A percentile compares a stretch with the other conserved stretches of the same genome.
phyloP scores from a whole-genome alignment of 495 filamentous ascomycete species.

The Neurospora cerealis region DNA sequence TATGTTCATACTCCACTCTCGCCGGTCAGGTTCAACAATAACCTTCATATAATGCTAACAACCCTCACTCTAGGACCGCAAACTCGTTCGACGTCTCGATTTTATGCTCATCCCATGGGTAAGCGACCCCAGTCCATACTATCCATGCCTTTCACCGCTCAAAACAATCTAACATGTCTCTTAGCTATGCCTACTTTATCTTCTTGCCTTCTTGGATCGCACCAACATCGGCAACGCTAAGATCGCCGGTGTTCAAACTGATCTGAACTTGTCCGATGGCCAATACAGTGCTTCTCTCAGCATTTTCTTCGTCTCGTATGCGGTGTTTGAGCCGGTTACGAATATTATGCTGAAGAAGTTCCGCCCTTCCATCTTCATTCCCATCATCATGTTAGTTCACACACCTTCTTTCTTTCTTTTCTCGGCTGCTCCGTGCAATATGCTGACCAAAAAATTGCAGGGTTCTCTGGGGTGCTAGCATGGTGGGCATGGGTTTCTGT shows the following conservation, averaged over 20 bases:
- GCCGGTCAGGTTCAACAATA: background rate
- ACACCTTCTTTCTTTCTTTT: background rate
- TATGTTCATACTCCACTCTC: conserved; percentile 25
- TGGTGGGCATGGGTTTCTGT: conserved; percentile 77
- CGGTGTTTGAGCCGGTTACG: conserved; percentile 75
- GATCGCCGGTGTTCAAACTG: conserved; percentile 57
- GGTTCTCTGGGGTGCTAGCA: conserved; percentile 61
- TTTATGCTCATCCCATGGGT: conserved; percentile 64
- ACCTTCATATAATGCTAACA: background rate
- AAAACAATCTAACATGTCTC: background rate
- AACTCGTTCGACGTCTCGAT: conserved; percentile 62
- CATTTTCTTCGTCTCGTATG: conserved; percentile 90
- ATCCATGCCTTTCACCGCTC: too few species aligned
- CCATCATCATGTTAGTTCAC: conserved; percentile 55
- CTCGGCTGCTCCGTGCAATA: background rate
- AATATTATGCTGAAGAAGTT: conserved; percentile 77
- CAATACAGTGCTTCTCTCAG: conserved; percentile 68
- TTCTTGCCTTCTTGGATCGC: conserved; percentile 76
- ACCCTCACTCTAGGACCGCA: conserved; percentile 43
- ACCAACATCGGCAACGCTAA: conserved; percentile 86
- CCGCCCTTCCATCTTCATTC: conserved; percentile 46
- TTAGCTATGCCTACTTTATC: conserved; percentile 69
- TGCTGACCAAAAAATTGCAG: conserved; percentile 16
- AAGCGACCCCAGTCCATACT: conserved; percentile 1
- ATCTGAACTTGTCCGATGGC: conserved; percentile 46